Evolutionary conservation across 2,329 filamentous ascomycete species (phyloP).

Genomic region (Rhinocladiella similis): DNA sequence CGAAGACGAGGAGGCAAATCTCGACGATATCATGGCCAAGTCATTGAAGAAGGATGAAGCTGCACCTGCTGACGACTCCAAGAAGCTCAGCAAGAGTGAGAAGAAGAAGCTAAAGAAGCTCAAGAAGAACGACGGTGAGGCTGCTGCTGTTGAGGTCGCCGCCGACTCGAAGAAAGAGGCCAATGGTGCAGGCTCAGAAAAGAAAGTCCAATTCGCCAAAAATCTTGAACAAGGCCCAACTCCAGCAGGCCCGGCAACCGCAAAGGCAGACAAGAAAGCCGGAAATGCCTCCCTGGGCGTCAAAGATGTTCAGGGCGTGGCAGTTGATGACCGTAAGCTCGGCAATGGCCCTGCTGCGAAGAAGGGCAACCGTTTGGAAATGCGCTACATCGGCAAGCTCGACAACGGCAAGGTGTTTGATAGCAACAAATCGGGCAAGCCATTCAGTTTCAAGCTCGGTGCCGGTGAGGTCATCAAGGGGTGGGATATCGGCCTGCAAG

Average conservation of each 20-base stretch:
- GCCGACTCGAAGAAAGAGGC: conserved; percentile 55
- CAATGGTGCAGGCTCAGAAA: conserved; percentile 53
- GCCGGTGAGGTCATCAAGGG: conserved; percentile 97
- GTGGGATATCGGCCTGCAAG: conserved; percentile 91
- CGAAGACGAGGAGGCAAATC: conserved; percentile 57
- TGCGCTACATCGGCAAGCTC: conserved; percentile 98
- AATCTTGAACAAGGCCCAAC: conserved; percentile 97
- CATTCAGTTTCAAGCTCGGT: conserved; percentile 93
- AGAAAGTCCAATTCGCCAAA: conserved; percentile 97
- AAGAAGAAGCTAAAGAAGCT: conserved; percentile 97
- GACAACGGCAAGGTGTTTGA: conserved; percentile 86
- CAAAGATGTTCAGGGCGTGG: conserved; percentile 84
- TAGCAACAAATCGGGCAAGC: conserved; percentile 97
- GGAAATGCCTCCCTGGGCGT: conserved; percentile 62
- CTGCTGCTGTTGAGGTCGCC: conserved; percentile 50
- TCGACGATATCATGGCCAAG: conserved; percentile 86
- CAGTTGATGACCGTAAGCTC: conserved; percentile 91
- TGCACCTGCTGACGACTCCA: conserved; percentile 44
- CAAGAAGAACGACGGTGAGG: conserved; percentile 96
- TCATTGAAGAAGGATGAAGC: conserved; percentile 53
- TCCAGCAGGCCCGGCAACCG: conserved; percentile 56
- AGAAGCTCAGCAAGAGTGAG: conserved; percentile 90
- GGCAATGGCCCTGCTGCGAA: conserved; percentile 83
- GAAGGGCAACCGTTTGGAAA: conserved; percentile 84
- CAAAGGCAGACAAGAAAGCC: conserved; percentile 46